Percentiles rank a stretch among this genome's conserved stretches.
These are phyloP conservation scores for Exsudoporus frostii DNA, from an alignment of 768 basidiomycete genomes.

Conservation along the genomic window DNA sequence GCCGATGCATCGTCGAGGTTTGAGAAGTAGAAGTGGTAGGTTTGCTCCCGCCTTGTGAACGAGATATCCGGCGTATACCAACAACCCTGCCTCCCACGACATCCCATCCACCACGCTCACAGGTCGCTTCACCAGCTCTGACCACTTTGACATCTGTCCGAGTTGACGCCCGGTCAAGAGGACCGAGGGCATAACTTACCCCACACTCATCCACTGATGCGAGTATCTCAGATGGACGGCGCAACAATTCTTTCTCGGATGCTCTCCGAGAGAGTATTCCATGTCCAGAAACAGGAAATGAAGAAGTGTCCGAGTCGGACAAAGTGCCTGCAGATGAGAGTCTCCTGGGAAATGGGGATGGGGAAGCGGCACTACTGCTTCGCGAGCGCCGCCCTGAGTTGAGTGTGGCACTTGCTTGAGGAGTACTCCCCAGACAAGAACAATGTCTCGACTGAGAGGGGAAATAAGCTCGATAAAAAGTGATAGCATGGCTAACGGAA, in stretches of 20 bases:
- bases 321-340: conserved; percentile 41
- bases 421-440: conserved; percentile 55
- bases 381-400: conserved; percentile 56
- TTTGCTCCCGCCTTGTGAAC: conserved; percentile 36
- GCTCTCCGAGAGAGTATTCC: conserved; percentile 71
- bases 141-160: conserved; percentile 53
- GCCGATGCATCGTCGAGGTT: conserved; percentile 12
- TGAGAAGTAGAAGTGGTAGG: conserved; percentile 5
- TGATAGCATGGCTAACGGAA: conserved; percentile 61
- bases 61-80: conserved; percentile 67
- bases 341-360: conserved; percentile 48
- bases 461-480: conserved; percentile 61
- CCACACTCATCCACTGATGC: conserved; percentile 37
- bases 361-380: conserved; percentile 53
- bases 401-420: conserved; percentile 43
- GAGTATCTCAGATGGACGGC: conserved; percentile 47
- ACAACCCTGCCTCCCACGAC: conserved; percentile 52
- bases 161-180: conserved; percentile 34
- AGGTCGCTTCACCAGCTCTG: conserved; percentile 52
- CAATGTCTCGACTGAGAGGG: conserved; percentile 60
- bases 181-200: conserved; percentile 28
- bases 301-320: conserved; percentile 40
- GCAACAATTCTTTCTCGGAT: conserved; percentile 61
- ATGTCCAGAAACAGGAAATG: conserved; percentile 79
- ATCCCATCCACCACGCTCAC: conserved; percentile 81